Evolutionary conservation across 139 green algal species (phyloP).

Genomic region (Chlamydomonas incerta): DNA sequence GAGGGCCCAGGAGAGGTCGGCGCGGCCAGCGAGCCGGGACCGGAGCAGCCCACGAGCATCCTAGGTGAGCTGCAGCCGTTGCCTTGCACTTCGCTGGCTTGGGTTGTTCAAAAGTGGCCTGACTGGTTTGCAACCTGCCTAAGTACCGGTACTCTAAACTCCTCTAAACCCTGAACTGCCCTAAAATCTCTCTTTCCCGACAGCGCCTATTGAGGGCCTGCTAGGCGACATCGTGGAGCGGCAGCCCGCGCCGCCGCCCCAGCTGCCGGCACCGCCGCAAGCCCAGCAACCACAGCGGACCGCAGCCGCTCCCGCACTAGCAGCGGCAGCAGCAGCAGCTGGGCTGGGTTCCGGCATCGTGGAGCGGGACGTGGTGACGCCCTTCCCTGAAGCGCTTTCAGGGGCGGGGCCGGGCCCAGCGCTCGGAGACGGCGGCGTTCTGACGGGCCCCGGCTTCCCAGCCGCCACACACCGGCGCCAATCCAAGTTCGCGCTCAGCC

Average conservation of each 20-base stretch:
- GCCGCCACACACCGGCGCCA: slow-evolving; percentile 50
- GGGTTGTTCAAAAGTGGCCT: too few relatives aligned
- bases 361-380: slow-evolving; percentile 1
- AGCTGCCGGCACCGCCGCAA: background rate
- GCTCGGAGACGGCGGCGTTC: background rate
- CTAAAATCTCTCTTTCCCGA: too few relatives aligned
- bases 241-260: background rate
- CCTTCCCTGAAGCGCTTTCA: background rate
- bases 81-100: background rate
- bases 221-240: slow-evolving; percentile 42
- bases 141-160: too few relatives aligned
- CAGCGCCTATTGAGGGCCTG: slow-evolving; percentile 43
- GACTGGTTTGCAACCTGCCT: too few relatives aligned
- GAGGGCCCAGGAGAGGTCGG: background rate
- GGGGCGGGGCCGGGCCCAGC: background rate
- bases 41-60: slow-evolving; percentile 28
- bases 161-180: too few relatives aligned
- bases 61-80: background rate
- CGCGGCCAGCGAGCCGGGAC: background rate
- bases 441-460: slow-evolving; percentile 25
- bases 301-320: background rate
- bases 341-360: background rate
- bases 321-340: too few relatives aligned
- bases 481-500: slow-evolving; percentile 54
- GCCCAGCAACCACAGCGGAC: background rate